Percentiles rank a stretch among this genome's conserved stretches.
These are phyloP conservation scores for Triticum aestivum DNA, from an alignment of 176 grass and related monocot species.

Conservation along the genomic window DNA sequence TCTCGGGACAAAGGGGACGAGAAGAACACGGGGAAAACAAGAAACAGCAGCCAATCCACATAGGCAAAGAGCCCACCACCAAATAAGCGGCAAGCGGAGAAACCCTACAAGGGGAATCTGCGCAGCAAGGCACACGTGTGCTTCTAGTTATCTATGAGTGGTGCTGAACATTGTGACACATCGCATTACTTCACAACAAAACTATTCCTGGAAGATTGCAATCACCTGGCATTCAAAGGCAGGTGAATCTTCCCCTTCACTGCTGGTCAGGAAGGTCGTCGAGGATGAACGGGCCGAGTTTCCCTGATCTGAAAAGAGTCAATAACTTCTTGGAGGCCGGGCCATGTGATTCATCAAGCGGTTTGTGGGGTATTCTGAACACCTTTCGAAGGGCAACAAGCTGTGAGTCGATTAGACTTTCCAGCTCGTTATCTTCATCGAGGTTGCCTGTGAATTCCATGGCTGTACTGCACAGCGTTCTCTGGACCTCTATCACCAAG, in stretches of 20 bases:
- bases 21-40: not conserved
- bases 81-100: not conserved
- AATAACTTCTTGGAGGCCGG: slow-evolving; percentile 76
- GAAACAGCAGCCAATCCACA: not conserved
- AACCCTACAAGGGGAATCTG: not conserved
- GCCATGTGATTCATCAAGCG: slow-evolving; percentile 54
- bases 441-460: slow-evolving; percentile 63
- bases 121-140: not conserved
- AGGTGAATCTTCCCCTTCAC: not conserved
- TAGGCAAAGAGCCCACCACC: not conserved
- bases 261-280: slow-evolving; percentile 61
- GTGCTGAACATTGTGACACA: not conserved
- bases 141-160: not conserved
- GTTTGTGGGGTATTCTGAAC: slow-evolving; percentile 73
- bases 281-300: slow-evolving; percentile 77
- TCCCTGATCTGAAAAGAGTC: slow-evolving; percentile 83
- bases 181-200: not conserved
- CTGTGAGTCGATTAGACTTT: slow-evolving; percentile 71
- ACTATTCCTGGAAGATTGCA: not conserved
- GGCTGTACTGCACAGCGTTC: slow-evolving; percentile 54
- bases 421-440: slow-evolving; percentile 71
- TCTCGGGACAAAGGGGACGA: not conserved
- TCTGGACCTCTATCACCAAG: slow-evolving; percentile 71
- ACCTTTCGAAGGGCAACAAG: slow-evolving; percentile 67
- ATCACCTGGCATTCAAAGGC: not conserved